A percentile compares a stretch with the other conserved stretches of the same genome.
Evolutionary conservation across 257 asterid genomes (phyloP).

Genomic region (Forsythia suspensa): DNA sequence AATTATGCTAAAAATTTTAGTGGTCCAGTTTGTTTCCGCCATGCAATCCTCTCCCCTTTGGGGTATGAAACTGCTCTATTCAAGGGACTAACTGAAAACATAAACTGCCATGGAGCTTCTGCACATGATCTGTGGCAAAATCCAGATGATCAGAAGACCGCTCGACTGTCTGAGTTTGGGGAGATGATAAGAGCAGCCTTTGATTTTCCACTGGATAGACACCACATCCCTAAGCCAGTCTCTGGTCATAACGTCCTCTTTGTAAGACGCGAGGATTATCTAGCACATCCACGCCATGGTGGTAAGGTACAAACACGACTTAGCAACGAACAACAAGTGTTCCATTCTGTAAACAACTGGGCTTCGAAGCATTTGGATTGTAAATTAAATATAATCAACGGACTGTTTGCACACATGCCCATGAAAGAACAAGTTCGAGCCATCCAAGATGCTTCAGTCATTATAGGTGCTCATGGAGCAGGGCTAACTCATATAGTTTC

Average conservation of each 20-base stretch:
- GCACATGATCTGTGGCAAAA: slow-evolving; percentile 69
- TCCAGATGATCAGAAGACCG: slow-evolving; percentile 61
- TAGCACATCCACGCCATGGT: slow-evolving; percentile 91
- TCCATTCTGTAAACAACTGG: slow-evolving; percentile 62
- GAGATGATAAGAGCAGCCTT: slow-evolving; percentile 94
- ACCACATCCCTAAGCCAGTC: slow-evolving; percentile 30
- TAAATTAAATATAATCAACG: slow-evolving; percentile 63
- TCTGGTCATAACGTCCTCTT: slow-evolving; percentile 71
- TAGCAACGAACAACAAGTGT: slow-evolving; percentile 81
- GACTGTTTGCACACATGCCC: slow-evolving; percentile 91
- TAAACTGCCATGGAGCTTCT: slow-evolving; percentile 71
- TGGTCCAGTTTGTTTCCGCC: slow-evolving; percentile 81
- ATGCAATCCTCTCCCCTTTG: slow-evolving; percentile 77
- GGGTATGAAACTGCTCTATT: slow-evolving; percentile 94
- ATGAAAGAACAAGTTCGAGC: slow-evolving; percentile 96
- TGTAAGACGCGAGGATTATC: slow-evolving; percentile 90
- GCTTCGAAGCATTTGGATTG: slow-evolving; percentile 51
- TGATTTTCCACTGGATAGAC: slow-evolving; percentile 63
- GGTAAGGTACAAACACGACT: slow-evolving; percentile 89
- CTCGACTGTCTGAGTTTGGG: slow-evolving; percentile 90
- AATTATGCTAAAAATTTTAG: slow-evolving; percentile 77
- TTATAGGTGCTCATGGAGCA: slow-evolving; percentile 97
- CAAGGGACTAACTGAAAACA: slow-evolving; percentile 65
- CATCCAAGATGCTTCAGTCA: slow-evolving; percentile 82
- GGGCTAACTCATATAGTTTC: slow-evolving; percentile 91